These are phyloP conservation scores for Inga oerstediana DNA, from an alignment of 306 rosid genomes.

Conservation along the genomic window DNA sequence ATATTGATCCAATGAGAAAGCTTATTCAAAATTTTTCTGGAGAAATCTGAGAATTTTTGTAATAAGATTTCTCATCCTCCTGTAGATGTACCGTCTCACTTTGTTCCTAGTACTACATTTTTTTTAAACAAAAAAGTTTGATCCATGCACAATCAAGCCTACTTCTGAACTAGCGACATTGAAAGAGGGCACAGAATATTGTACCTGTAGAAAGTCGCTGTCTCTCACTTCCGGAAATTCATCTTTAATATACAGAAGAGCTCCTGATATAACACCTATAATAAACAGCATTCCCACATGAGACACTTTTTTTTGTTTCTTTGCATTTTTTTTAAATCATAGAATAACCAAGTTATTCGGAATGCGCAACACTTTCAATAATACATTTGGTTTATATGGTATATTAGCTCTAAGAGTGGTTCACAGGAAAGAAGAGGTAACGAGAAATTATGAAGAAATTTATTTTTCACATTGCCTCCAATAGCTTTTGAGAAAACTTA, in stretches of 20 bases:
- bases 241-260: constrained; percentile 53
- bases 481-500: neutral
- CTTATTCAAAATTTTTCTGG: neutral
- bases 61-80: neutral
- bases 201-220: constrained; percentile 45
- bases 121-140: neutral
- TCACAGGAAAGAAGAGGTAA: neutral
- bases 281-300: neutral
- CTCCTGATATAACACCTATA: constrained; percentile 54
- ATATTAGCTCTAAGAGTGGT: too few species aligned
- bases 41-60: neutral
- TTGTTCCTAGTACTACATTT: neutral
- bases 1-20: neutral
- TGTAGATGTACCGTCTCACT: neutral
- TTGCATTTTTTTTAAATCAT: neutral
- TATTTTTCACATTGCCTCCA: too few species aligned
- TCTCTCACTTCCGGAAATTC: constrained; percentile 34
- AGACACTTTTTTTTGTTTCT: neutral
- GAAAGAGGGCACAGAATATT: neutral
- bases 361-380: neutral
- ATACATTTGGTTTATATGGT: too few species aligned
- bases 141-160: neutral
- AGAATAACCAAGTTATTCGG: neutral
- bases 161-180: neutral
- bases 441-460: too few species aligned